Percentiles rank a stretch among this genome's conserved stretches.
Evolutionary conservation across 441 rosid species (phyloP).

Genomic region (Pelargonium citronellum): DNA sequence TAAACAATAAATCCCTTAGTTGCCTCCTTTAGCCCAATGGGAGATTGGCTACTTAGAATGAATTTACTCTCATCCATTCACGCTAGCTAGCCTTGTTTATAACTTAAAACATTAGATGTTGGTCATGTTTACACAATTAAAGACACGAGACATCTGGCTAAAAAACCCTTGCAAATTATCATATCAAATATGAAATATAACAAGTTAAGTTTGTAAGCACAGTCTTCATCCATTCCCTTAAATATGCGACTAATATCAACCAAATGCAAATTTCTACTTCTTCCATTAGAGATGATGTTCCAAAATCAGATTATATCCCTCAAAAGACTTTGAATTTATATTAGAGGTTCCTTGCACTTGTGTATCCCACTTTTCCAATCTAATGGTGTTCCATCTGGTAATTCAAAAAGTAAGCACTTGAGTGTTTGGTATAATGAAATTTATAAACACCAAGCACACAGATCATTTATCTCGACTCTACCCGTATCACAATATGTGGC

Average conservation of each 20-base stretch:
- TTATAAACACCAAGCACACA: neutral
- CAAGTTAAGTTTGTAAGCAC: neutral
- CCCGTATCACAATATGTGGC: neutral
- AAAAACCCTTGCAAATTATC: neutral
- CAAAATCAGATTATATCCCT: neutral
- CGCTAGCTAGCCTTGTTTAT: neutral
- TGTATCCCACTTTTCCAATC: neutral
- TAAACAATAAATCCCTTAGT: no score
- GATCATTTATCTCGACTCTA: neutral
- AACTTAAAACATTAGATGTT: neutral
- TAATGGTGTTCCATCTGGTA: neutral
- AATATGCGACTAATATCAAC: neutral
- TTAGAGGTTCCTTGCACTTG: neutral
- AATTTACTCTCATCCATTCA: no score
- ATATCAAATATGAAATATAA: neutral
- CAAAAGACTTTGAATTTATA: neutral
- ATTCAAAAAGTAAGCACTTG: neutral
- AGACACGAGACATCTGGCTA: neutral
- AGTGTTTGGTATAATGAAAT: neutral
- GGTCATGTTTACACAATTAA: neutral
- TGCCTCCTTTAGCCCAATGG: no score
- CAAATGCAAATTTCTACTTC: neutral
- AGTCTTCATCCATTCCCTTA: neutral
- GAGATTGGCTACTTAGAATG: no score
- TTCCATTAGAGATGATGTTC: neutral